These are phyloP conservation scores for Cutaneotrichosporon arboriforme DNA, from an alignment of 1,284 basidiomycete species.

Conservation along the genomic window DNA sequence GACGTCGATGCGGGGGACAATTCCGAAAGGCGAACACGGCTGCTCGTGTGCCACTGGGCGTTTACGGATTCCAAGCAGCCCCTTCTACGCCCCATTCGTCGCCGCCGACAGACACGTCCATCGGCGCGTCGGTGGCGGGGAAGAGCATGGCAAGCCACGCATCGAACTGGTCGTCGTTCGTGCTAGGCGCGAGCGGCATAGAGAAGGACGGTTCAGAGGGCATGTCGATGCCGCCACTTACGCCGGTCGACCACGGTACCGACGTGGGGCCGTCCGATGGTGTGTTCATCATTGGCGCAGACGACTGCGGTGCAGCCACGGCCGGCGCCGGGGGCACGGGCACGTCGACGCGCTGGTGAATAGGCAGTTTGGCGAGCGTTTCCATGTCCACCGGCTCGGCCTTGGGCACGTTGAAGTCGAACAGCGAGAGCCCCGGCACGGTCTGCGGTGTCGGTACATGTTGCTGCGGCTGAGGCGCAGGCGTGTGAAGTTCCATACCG, in stretches of 20 bases:
- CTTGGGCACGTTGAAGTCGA: slow-evolving; percentile 1
- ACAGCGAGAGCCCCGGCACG: neutral
- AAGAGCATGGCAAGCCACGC: slow-evolving; percentile 16
- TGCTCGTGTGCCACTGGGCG: too few species aligned
- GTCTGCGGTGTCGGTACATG: neutral
- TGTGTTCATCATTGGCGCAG: neutral
- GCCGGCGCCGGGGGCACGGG: too few species aligned
- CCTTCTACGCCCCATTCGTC: neutral
- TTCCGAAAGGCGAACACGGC: too few species aligned
- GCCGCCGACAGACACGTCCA: neutral
- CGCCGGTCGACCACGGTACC: neutral
- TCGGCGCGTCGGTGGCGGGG: neutral
- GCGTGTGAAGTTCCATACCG: too few species aligned
- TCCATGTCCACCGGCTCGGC: neutral
- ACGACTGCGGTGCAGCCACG: neutral
- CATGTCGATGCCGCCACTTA: neutral
- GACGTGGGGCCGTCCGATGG: neutral
- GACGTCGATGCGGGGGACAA: too few species aligned
- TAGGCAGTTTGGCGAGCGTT: neutral
- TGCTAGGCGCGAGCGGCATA: slow-evolving; percentile 1
- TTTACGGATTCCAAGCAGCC: neutral
- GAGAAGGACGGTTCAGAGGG: neutral
- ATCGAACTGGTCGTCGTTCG: slow-evolving; percentile 13
- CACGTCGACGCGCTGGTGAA: neutral
- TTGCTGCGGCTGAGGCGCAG: too few species aligned